A percentile compares a stretch with the other conserved stretches of the same genome.
phyloP scores from a whole-genome alignment of 2,329 filamentous ascomycete species.

The Trichoderma atroviride region DNA sequence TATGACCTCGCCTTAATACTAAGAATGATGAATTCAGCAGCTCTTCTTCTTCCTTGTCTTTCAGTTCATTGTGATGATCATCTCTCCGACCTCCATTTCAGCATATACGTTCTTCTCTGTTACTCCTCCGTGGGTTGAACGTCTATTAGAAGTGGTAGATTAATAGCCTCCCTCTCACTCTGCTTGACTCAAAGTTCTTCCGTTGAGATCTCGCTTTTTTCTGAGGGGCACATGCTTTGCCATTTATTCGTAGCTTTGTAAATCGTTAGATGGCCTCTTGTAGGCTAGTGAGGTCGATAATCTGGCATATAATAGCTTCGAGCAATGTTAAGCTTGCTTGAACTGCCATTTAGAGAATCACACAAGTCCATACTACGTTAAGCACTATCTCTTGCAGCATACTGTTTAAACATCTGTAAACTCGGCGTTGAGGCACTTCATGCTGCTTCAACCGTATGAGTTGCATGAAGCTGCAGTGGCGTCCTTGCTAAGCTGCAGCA shows the following conservation, averaged over 20 bases:
- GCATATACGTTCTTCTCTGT: slow-evolving; percentile 56
- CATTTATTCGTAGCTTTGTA: not conserved
- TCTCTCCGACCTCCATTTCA: slow-evolving; percentile 46
- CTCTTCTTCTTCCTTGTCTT: not conserved
- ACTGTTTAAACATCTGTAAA: not conserved
- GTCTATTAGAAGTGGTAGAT: slow-evolving; percentile 60
- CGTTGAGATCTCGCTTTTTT: slow-evolving; percentile 54
- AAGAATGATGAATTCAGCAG: slow-evolving; percentile 6
- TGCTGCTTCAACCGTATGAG: not conserved
- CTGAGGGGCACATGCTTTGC: slow-evolving; percentile 46
- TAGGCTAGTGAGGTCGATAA: not conserved
- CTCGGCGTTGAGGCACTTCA: not conserved
- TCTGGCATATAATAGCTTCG: not conserved
- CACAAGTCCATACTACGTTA: not conserved
- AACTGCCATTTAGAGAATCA: not conserved
- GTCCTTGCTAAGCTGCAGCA: not conserved
- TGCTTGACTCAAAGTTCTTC: slow-evolving; percentile 47
- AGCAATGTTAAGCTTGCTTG: not conserved
- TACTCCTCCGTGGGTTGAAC: slow-evolving; percentile 55
- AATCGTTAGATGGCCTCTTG: not conserved
- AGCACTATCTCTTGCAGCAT: not conserved
- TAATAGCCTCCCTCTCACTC: slow-evolving; percentile 54
- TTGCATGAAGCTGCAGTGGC: not conserved
- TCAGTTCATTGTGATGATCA: not conserved
- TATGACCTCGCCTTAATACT: slow-evolving; percentile 8